Evolutionary conservation across 2,329 filamentous ascomycete species (phyloP).

Genomic region (Botryosphaeria dothidea): DNA sequence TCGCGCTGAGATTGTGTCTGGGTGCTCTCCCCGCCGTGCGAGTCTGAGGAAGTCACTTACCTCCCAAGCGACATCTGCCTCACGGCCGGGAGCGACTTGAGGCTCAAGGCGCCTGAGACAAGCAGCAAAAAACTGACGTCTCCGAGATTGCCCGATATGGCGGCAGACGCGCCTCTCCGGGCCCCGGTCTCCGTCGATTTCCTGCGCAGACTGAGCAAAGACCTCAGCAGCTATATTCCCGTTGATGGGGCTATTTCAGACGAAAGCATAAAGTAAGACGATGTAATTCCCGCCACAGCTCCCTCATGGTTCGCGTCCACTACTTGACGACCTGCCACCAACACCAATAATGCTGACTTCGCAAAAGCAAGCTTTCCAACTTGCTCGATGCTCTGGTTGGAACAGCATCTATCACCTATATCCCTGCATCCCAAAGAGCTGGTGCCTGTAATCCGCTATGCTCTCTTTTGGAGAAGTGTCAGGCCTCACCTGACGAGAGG

Average conservation of each 20-base stretch:
- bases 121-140: not conserved
- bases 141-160: constrained; percentile 15
- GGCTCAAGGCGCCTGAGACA: not conserved
- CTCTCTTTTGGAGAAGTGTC: constrained; percentile 43
- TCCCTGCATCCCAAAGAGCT: constrained; percentile 42
- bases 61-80: not conserved
- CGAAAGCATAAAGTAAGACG: constrained; percentile 18
- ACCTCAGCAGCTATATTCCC: constrained; percentile 8
- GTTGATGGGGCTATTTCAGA: not conserved
- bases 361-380: constrained; percentile 30
- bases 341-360: constrained; percentile 23
- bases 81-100: not conserved
- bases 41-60: not conserved
- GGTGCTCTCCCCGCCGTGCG: not conserved
- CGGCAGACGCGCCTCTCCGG: not conserved
- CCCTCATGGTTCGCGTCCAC: not conserved
- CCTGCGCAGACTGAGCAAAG: constrained; percentile 16
- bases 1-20: not conserved
- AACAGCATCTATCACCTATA: constrained; percentile 34
- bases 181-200: constrained; percentile 4
- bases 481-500: constrained; percentile 30
- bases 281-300: not conserved
- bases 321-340: not conserved
- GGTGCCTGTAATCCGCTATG: constrained; percentile 51
- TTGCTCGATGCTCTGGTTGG: constrained; percentile 32